Evolutionary conservation across 768 basidiomycete species (phyloP), one percentile per base, ranked within the genome.

Genomic region (Tulasnella sp.): DNA sequence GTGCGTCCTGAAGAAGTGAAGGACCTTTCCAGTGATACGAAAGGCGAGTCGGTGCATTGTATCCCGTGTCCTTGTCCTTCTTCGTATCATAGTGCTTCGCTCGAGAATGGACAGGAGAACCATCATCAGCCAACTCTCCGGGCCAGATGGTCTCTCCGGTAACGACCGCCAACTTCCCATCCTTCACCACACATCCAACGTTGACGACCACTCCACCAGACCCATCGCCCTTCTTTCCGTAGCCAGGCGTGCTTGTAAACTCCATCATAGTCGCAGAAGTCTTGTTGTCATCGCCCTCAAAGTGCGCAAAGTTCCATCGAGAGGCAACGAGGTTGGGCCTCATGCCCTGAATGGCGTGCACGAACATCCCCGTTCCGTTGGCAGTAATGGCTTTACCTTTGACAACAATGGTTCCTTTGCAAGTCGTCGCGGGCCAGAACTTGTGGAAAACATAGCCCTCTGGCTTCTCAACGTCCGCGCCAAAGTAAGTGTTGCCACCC

Each of bases 321-420:
- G 93, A 87, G 18, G 98, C 98, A 81, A 98, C 90, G 77, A 95
- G 88, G 85, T 99, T 93, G 72, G 97, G 96, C 10, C 95, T 90
- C 95, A 99, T 97, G 83, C 97, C 98, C 83, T 99, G 97, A 83
- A 99, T 98, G 69, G 97, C 97, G 84, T 97, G 94, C 26, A 96
- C 88, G 84, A 97, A 91, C 92, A 95, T 93, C 39, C 94, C 94
- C 48, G 88, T 85, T 67, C 92, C 93, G 42, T 88, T 83, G 76
- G 90, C 84, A 10, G 86, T 72, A 77, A 86, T 84, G 7, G 91
- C 91, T 78, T 89, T 84, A 67, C 93, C 93, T 42, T 90, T 88
- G 80, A 86, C 83, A 71, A 93, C 89, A 83, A 96, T 82, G 80
- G 89, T 88, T 6, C 96, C 96, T 35, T 87, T 86, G 23, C 87